Evolutionary conservation across 2,329 filamentous ascomycete species (phyloP).

Genomic region (Verticillium longisporum): DNA sequence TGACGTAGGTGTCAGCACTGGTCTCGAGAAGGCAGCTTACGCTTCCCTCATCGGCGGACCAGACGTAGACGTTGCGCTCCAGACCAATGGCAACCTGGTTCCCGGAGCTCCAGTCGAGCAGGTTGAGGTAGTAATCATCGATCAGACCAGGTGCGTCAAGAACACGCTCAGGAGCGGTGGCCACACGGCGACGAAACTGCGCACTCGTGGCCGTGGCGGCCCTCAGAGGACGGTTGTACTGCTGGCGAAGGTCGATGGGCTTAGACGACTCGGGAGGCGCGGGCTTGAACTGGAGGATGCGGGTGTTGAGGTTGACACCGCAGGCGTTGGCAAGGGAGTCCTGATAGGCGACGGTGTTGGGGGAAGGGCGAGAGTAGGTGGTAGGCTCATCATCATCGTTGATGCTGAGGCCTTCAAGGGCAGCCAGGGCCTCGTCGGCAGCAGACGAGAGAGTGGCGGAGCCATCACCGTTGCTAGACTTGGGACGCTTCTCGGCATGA

Average conservation of each 20-base stretch:
- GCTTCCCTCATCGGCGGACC: constrained; percentile 90
- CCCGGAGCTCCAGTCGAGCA: constrained; percentile 94
- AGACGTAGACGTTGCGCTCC: constrained; percentile 95
- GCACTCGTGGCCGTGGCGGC: constrained; percentile 65
- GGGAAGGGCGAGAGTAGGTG: constrained; percentile 70
- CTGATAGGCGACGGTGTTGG: constrained; percentile 85
- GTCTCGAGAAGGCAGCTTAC: constrained; percentile 88
- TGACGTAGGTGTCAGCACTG: constrained; percentile 85
- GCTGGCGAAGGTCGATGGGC: constrained; percentile 92
- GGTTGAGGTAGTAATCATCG: constrained; percentile 98
- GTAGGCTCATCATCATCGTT: constrained; percentile 63
- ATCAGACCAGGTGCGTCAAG: constrained; percentile 92
- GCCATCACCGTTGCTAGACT: constrained; percentile 62
- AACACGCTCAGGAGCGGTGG: constrained; percentile 91
- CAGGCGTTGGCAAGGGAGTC: constrained; percentile 86
- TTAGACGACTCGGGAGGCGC: constrained; percentile 96
- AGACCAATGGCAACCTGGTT: constrained; percentile 98
- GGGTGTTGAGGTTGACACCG: constrained; percentile 86
- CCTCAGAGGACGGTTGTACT: constrained; percentile 96
- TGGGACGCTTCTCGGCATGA: constrained; percentile 61
- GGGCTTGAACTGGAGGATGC: constrained; percentile 97
- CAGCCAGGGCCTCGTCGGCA: constrained; percentile 71
- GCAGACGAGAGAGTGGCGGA: constrained; percentile 73
- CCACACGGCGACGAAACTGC: constrained; percentile 84
- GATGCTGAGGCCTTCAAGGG: constrained; percentile 73